Conservation (phyloP, 768 basidiomycete genomes). For the Hirschioporus abietinus region DNA sequence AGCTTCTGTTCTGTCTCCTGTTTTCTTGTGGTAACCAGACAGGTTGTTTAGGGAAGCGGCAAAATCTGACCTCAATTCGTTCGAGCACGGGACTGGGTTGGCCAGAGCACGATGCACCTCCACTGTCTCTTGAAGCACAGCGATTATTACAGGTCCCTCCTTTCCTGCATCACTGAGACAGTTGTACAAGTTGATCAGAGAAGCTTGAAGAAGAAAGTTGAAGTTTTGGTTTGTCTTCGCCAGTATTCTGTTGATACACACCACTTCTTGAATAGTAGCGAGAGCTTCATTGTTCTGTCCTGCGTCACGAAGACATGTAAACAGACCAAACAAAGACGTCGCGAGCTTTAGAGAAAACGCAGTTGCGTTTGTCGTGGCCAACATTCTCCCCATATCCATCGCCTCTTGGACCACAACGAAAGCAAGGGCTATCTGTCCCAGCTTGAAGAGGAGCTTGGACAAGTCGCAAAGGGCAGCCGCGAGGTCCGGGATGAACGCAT, state of each 20-base stretch:
- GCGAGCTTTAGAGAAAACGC: constrained; percentile 6
- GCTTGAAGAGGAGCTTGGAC: too few relatives aligned
- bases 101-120: too few relatives aligned
- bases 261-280: constrained; percentile 6
- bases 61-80: neutral
- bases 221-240: too few relatives aligned
- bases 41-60: constrained; percentile 10
- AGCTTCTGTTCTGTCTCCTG: constrained; percentile 9
- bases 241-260: neutral
- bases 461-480: too few relatives aligned
- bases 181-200: constrained; percentile 6
- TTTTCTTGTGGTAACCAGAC: constrained; percentile 2
- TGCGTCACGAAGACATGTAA: constrained; percentile 5
- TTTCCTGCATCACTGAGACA: constrained; percentile 5
- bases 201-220: constrained; percentile 1
- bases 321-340: constrained; percentile 8
- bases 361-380: too few relatives aligned
- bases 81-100: too few relatives aligned
- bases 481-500: too few relatives aligned
- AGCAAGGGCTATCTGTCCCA: too few relatives aligned
- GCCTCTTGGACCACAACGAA: too few relatives aligned
- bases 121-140: too few relatives aligned
- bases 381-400: too few relatives aligned
- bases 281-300: constrained; percentile 12
- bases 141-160: neutral